Conservation (phyloP, 1,284 basidiomycete genomes). For the Ceratobasidium sp. region DNA sequence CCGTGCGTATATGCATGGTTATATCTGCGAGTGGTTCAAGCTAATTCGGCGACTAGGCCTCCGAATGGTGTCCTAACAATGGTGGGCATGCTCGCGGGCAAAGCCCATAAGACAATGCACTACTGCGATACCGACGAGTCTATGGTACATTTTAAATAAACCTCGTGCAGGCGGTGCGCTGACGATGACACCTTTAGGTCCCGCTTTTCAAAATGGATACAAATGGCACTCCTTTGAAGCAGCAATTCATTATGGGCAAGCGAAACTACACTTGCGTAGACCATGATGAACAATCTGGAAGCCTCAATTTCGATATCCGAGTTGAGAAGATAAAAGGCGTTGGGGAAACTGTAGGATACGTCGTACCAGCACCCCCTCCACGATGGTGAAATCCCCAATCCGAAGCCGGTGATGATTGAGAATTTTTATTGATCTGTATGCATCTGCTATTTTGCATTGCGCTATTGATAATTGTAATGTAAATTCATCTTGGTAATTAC, state of each 20-base stretch:
- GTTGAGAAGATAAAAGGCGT: constrained; percentile 84
- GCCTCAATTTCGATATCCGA: constrained; percentile 84
- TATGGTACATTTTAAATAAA: constrained; percentile 62
- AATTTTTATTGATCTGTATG: constrained; percentile 18
- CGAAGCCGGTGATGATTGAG: not conserved
- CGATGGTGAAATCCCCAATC: constrained; percentile 41
- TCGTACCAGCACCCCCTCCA: constrained; percentile 45
- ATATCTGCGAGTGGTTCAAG: constrained; percentile 31
- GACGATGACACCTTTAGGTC: constrained; percentile 54
- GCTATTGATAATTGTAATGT: not conserved
- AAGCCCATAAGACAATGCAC: constrained; percentile 85
- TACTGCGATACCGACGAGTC: constrained; percentile 78
- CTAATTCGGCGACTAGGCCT: constrained; percentile 64
- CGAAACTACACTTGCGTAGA: constrained; percentile 89
- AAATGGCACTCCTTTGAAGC: constrained; percentile 69
- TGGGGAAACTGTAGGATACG: constrained; percentile 71
- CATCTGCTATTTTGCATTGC: constrained; percentile 9
- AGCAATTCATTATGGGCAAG: constrained; percentile 82
- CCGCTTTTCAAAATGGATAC: constrained; percentile 82
- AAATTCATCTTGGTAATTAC: not conserved
- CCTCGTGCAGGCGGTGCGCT: not conserved
- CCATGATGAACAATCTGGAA: constrained; percentile 65
- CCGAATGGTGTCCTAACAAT: constrained; percentile 80
- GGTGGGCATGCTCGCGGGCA: constrained; percentile 79
- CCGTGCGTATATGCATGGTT: constrained; percentile 60